Base-by-base conservation (phyloP, 208 protist genomes). In the Vickermania spadyakhi region DNA sequence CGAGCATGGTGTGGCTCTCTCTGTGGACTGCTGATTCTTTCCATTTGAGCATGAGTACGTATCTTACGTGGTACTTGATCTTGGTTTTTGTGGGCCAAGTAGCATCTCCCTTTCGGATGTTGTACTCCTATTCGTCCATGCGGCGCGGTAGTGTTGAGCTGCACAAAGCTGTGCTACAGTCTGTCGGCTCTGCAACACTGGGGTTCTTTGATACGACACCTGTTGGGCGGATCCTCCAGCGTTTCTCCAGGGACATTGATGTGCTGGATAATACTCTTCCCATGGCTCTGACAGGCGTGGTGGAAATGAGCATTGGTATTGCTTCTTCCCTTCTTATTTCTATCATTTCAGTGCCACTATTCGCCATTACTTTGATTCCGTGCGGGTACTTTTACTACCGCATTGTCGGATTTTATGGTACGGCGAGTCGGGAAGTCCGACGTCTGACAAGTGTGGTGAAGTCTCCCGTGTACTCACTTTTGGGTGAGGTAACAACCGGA, bases 121-220 rank as follows among this genome's bases (percentile, higher is more conserved):
- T 67, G 22, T 52, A 67, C n/a, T 61, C 56, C 23, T 86, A 81
- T 30, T 49, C 58, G 1, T 36, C 72, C 0, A 63, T 80, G 52
- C 78, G 78, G 3, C 52, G 49, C 2, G 83, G 70, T 11, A 70
- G 71, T 27, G 56, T 36, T 18, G 63, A 62, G 27, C 41, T 96
- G 31, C 86, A 95, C 62, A 28, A 63, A 3, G 50, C 52, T 1
- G 27, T 94, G 18, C 77, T 96, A 2, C 27, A 57, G 11, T 86
- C 75, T 11, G 59, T 96, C 5, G 52, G 70, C 0, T 55, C 57
- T 0, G 79, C 72, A n/a, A 80, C 70, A 5, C 81, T 96, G 68
- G 58, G 58, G 3, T 99, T 98, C 69, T 99, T 98, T 73, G 94
- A 98, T 66, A 86, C 76, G 0, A 99, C 90, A 1, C 96, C 96